These are phyloP conservation scores for Fraxinus nigra DNA, from an alignment of 305 asterid genomes.

Conservation along the genomic window DNA sequence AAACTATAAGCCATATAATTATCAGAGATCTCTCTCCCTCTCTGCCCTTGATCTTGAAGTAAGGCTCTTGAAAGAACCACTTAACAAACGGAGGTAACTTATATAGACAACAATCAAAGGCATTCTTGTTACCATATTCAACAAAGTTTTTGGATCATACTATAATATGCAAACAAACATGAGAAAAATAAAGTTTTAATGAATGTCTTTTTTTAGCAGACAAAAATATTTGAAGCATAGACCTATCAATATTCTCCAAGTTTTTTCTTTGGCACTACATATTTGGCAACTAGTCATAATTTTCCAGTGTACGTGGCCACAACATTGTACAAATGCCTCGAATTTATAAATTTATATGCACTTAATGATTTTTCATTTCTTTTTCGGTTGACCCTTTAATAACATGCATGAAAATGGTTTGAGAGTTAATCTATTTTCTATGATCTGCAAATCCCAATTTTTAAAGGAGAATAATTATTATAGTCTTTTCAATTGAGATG, in stretches of 20 bases:
- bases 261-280: slow-evolving; percentile 14
- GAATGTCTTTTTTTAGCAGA: slow-evolving; percentile 24
- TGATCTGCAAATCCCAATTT: not conserved
- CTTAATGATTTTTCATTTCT: not conserved
- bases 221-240: slow-evolving; percentile 25
- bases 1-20: slow-evolving; percentile 38
- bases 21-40: slow-evolving; percentile 1
- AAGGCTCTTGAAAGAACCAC: slow-evolving; percentile 65
- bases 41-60: slow-evolving; percentile 21
- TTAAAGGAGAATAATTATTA: not conserved
- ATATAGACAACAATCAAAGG: slow-evolving; percentile 21
- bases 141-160: slow-evolving; percentile 26
- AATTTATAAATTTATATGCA: not conserved
- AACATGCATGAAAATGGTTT: not conserved
- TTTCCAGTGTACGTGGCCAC: slow-evolving; percentile 21
- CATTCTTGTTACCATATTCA: slow-evolving; percentile 38
- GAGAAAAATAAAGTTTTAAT: not conserved
- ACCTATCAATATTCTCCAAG: slow-evolving; percentile 28
- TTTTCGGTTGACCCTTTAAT: not conserved
- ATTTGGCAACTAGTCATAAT: slow-evolving; percentile 12
- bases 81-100: slow-evolving; percentile 31
- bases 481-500: not conserved
- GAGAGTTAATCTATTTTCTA: not conserved
- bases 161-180: not conserved
- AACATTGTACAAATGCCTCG: not conserved